phyloP scores from a whole-genome alignment of 2,329 filamentous ascomycete genomes.

The Fusarium multiceps region DNA sequence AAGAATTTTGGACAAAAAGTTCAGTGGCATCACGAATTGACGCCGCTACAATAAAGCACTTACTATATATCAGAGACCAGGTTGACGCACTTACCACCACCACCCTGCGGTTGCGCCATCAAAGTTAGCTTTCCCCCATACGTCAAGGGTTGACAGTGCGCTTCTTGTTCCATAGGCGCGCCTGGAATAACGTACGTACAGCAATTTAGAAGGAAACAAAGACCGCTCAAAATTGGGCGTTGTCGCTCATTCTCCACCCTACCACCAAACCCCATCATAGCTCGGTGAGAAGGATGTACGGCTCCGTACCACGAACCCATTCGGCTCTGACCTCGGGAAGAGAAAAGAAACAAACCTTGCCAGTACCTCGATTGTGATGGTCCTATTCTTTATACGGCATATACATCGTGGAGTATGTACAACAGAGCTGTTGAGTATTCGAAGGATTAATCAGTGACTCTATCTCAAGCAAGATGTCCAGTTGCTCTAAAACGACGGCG shows the following conservation, averaged over 20 bases:
- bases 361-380: background rate
- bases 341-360: slow-evolving; percentile 22
- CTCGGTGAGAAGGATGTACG: slow-evolving; percentile 41
- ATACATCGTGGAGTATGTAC: slow-evolving; percentile 26
- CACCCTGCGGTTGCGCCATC: slow-evolving; percentile 16
- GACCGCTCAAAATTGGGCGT: slow-evolving; percentile 24
- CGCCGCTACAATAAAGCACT: slow-evolving; percentile 31
- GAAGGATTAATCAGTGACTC: background rate
- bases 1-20: slow-evolving; percentile 10
- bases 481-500: slow-evolving; percentile 1
- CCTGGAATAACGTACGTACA: slow-evolving; percentile 26
- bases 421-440: slow-evolving; percentile 31
- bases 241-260: slow-evolving; percentile 4
- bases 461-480: background rate
- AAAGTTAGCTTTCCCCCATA: slow-evolving; percentile 25
- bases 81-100: slow-evolving; percentile 23
- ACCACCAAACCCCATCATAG: slow-evolving; percentile 10
- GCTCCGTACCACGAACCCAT: slow-evolving; percentile 8
- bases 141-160: slow-evolving; percentile 18
- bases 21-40: slow-evolving; percentile 9
- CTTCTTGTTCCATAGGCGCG: slow-evolving; percentile 38
- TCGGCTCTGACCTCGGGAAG: slow-evolving; percentile 38
- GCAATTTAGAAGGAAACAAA: slow-evolving; percentile 16
- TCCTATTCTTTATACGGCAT: background rate
- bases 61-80: slow-evolving; percentile 11